Evolutionary conservation across 2,329 filamentous ascomycete species (phyloP).

Genomic region (Colletotrichum orbiculare): DNA sequence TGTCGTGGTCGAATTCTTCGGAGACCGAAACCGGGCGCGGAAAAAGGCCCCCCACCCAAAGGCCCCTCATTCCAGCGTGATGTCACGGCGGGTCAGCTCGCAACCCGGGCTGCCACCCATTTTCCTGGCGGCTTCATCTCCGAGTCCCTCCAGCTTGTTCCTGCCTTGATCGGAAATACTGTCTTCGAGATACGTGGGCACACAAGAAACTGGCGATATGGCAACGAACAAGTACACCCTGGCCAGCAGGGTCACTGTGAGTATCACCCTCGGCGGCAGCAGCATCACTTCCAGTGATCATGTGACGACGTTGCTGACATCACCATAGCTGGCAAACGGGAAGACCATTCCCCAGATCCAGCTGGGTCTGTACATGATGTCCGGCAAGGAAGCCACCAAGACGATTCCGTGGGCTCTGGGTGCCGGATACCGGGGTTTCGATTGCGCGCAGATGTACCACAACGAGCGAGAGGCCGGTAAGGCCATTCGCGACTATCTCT

Average conservation of each 20-base stretch:
- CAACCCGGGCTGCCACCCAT: slow-evolving; percentile 2
- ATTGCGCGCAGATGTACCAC: slow-evolving; percentile 66
- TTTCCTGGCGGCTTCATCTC: background rate
- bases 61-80: slow-evolving; percentile 34
- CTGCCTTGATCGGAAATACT: too few relatives aligned
- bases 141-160: background rate
- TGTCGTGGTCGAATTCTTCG: slow-evolving; percentile 21
- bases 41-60: slow-evolving; percentile 9
- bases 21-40: slow-evolving; percentile 32
- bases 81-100: slow-evolving; percentile 35
- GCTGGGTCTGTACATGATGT: slow-evolving; percentile 79
- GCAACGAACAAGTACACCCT: slow-evolving; percentile 26
- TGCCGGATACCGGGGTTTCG: slow-evolving; percentile 63
- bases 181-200: background rate
- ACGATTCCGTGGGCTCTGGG: slow-evolving; percentile 69
- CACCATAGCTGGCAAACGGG: slow-evolving; percentile 69
- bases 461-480: slow-evolving; percentile 79
- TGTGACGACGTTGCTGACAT: background rate
- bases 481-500: slow-evolving; percentile 70
- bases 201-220: background rate
- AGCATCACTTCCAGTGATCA: background rate
- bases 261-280: background rate
- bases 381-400: slow-evolving; percentile 66
- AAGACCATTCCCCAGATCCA: slow-evolving; percentile 77
- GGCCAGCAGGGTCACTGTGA: slow-evolving; percentile 27